Evolutionary conservation across 202 grass and related monocot genomes (phyloP).

Genomic region (Zoysia matrella): DNA sequence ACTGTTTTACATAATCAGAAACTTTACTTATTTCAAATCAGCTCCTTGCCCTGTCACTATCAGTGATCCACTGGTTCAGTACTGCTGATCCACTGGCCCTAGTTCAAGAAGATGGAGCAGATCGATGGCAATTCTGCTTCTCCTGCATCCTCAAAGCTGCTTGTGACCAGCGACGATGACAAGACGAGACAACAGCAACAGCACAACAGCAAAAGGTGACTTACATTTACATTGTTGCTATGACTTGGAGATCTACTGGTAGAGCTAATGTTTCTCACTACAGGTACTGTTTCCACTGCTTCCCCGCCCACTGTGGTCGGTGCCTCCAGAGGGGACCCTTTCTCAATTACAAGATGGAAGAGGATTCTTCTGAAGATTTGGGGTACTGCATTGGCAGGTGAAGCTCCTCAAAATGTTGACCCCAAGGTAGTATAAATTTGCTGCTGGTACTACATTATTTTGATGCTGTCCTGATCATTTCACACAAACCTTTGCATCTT

Average conservation of each 20-base stretch:
- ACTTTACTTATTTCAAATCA: not conserved
- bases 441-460: constrained; percentile 4
- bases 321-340: constrained; percentile 49
- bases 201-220: constrained; percentile 60
- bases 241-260: constrained; percentile 22
- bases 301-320: constrained; percentile 32
- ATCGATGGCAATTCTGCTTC: constrained; percentile 27
- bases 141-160: constrained; percentile 59
- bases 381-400: constrained; percentile 54
- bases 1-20: not conserved
- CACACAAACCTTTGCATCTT: constrained; percentile 27
- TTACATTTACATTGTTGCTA: constrained; percentile 18
- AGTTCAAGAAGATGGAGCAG: constrained; percentile 88
- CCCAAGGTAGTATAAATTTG: constrained; percentile 66
- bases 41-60: not conserved
- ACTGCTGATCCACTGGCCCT: constrained; percentile 57
- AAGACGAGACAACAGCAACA: constrained; percentile 56
- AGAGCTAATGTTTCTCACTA: constrained; percentile 25
- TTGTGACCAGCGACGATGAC: constrained; percentile 31
- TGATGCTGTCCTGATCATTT: constrained; percentile 23
- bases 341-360: constrained; percentile 79
- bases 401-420: not conserved
- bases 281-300: constrained; percentile 53
- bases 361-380: constrained; percentile 93
- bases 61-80: not conserved